These are phyloP conservation scores for Corylus americana DNA, from an alignment of 306 rosid genomes.

Conservation along the genomic window DNA sequence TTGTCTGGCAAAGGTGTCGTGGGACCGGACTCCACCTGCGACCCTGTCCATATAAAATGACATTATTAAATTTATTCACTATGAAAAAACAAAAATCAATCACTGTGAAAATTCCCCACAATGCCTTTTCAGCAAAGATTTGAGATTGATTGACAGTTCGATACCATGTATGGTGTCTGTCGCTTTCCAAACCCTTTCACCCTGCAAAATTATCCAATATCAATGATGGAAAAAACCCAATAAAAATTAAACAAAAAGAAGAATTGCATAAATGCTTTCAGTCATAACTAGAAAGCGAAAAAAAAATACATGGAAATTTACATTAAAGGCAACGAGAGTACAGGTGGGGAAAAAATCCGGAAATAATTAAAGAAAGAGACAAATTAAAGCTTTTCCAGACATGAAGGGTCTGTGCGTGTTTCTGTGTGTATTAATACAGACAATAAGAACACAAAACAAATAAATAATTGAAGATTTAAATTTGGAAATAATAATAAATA, in stretches of 20 bases:
- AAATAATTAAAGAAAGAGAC: constrained; percentile 55
- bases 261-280: constrained; percentile 17
- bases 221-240: constrained; percentile 38
- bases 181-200: constrained; percentile 76
- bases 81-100: constrained; percentile 9
- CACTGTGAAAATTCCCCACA: constrained; percentile 55
- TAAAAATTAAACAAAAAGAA: constrained; percentile 19
- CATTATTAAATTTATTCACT: constrained; percentile 28
- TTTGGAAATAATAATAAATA: constrained; percentile 27
- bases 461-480: constrained; percentile 33
- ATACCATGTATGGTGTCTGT: constrained; percentile 85
- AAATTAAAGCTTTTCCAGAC: constrained; percentile 64
- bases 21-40: constrained; percentile 93
- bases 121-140: constrained; percentile 29
- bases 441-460: constrained; percentile 29
- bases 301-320: constrained; percentile 22
- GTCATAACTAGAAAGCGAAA: constrained; percentile 23
- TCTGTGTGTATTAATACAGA: constrained; percentile 37
- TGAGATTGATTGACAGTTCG: constrained; percentile 40
- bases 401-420: constrained; percentile 34
- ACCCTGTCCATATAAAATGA: constrained; percentile 70
- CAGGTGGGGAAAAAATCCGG: constrained; percentile 29
- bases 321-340: constrained; percentile 28
- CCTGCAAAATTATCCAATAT: constrained; percentile 64
- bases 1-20: constrained; percentile 98